Evolutionary conservation across 179 eudicot genomes (phyloP).

Genomic region (Beta lomatogona): DNA sequence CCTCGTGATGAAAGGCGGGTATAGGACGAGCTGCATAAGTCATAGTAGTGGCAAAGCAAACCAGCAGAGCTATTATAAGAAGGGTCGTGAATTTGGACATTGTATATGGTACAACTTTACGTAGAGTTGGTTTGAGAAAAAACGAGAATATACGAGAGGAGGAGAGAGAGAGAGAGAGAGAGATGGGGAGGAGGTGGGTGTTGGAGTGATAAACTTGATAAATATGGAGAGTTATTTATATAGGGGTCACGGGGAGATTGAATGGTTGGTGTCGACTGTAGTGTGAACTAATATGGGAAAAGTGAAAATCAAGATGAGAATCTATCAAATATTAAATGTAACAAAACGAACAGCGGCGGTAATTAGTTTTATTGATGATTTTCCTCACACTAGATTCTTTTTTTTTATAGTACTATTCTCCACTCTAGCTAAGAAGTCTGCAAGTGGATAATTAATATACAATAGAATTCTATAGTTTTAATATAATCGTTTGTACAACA

Average conservation of each 20-base stretch:
- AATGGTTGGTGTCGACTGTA: conserved; percentile 2
- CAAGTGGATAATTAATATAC: no score
- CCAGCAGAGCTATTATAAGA: conserved; percentile 21
- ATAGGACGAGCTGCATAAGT: conserved; percentile 23
- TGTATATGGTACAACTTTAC: background rate
- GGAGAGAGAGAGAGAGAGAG: conserved; percentile 1
- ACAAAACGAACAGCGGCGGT: conserved; percentile 6
- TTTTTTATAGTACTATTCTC: no score
- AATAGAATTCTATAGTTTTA: no score
- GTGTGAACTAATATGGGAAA: conserved; percentile 10
- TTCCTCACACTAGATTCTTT: background rate
- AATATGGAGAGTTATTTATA: conserved; percentile 14
- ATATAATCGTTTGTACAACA: no score
- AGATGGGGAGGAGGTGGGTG: background rate
- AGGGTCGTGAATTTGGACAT: conserved; percentile 18
- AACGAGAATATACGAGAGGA: background rate
- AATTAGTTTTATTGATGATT: background rate
- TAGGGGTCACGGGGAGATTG: background rate
- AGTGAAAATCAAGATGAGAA: background rate
- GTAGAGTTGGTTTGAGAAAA: background rate
- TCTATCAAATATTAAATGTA: background rate
- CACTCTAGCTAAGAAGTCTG: no score
- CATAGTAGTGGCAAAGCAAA: conserved; percentile 20
- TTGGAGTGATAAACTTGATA: background rate
- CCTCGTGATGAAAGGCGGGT: conserved; percentile 18